These are phyloP conservation scores for Anastatica hierochuntica DNA, from an alignment of 345 rosid species.

Conservation along the genomic window DNA sequence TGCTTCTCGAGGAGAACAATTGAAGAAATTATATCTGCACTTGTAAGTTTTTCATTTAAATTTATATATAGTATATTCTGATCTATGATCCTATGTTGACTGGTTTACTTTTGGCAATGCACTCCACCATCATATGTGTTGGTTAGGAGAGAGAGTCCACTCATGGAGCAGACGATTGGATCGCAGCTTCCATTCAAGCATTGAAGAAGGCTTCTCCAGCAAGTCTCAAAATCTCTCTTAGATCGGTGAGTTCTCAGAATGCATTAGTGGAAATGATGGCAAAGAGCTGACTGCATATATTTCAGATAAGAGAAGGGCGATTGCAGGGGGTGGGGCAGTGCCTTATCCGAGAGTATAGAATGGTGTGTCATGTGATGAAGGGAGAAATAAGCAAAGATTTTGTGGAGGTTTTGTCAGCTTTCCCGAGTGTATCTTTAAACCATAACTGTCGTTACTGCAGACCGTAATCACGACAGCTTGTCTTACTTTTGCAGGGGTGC, in stretches of 20 bases:
- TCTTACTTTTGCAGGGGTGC: constrained; percentile 58
- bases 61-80: background rate
- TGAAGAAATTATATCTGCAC: constrained; percentile 75
- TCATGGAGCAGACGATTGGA: constrained; percentile 43
- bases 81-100: background rate
- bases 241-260: constrained; percentile 41
- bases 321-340: constrained; percentile 77
- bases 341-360: constrained; percentile 71
- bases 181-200: constrained; percentile 35
- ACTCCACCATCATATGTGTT: constrained; percentile 8
- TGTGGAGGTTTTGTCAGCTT: constrained; percentile 47
- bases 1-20: constrained; percentile 69
- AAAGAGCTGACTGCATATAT: constrained; percentile 16
- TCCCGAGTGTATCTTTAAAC: background rate
- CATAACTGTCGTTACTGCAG: background rate
- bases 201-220: constrained; percentile 76
- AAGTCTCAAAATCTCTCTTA: constrained; percentile 77
- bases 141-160: constrained; percentile 49
- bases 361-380: constrained; percentile 69
- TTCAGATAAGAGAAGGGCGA: constrained; percentile 86
- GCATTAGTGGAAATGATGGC: background rate
- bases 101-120: background rate
- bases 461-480: background rate
- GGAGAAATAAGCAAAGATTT: constrained; percentile 86
- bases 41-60: constrained; percentile 37